phyloP scores from a whole-genome alignment of 139 green algal species.

The Mesotaenium endlicherianum region DNA sequence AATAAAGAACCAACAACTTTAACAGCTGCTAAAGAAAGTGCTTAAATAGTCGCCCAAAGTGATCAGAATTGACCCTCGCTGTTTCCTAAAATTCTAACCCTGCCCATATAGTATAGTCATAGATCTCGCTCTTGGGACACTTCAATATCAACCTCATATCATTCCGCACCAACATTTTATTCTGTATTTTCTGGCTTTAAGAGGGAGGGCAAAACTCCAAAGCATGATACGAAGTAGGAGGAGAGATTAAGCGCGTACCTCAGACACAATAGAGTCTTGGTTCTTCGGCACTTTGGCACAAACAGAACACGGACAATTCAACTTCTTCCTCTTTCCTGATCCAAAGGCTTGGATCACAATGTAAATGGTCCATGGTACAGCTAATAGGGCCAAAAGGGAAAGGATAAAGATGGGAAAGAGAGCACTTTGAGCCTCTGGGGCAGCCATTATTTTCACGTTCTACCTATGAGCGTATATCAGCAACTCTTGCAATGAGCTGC shows the following conservation, averaged over 20 bases:
- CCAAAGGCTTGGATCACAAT: neutral
- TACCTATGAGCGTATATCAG: too few relatives aligned
- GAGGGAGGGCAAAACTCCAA: neutral
- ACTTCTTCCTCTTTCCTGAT: neutral
- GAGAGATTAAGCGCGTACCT: constrained; percentile 22
- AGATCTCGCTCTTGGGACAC: neutral
- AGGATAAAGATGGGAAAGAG: constrained; percentile 51
- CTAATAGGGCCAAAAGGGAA: constrained; percentile 37
- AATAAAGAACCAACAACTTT: too few relatives aligned
- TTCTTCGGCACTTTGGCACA: constrained; percentile 39
- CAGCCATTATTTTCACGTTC: too few relatives aligned
- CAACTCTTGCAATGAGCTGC: too few relatives aligned
- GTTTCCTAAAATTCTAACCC: too few relatives aligned
- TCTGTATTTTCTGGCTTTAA: neutral
- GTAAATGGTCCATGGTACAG: constrained; percentile 45
- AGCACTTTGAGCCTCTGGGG: constrained; percentile 39
- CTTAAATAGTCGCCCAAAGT: too few relatives aligned
- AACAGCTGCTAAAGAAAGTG: too few relatives aligned
- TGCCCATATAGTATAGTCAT: neutral
- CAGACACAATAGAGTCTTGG: neutral
- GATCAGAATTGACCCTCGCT: too few relatives aligned
- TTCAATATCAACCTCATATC: neutral
- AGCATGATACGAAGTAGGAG: neutral
- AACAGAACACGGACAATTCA: constrained; percentile 26
- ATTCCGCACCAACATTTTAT: neutral